A percentile compares a stretch with the other conserved stretches of the same genome.
Conservation (phyloP, 1,284 basidiomycete species). For the Coriolopsis trogii region DNA sequence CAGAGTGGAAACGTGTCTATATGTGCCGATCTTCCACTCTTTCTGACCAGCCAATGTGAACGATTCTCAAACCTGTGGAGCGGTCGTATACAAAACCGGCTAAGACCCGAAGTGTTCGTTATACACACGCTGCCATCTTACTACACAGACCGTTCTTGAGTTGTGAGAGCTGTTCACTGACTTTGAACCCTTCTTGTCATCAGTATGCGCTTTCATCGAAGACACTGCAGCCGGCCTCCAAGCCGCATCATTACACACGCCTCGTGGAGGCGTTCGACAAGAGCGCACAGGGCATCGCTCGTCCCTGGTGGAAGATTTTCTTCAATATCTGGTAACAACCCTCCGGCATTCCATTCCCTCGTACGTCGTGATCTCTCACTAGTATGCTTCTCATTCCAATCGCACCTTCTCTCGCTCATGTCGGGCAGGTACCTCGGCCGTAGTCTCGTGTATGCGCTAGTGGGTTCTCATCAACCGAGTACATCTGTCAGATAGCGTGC, state of each 20-base stretch:
- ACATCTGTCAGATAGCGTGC: background rate
- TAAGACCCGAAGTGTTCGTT: no score
- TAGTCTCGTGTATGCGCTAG: background rate
- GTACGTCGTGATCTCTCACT: background rate
- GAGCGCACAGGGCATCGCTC: constrained; percentile 69
- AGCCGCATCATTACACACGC: constrained; percentile 70
- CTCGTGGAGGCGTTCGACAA: constrained; percentile 72
- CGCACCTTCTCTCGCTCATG: background rate
- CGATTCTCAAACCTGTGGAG: no score
- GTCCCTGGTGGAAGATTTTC: constrained; percentile 83
- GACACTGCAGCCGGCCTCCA: constrained; percentile 66
- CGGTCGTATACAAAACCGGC: no score
- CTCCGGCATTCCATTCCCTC: background rate
- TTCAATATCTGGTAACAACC: constrained; percentile 67
- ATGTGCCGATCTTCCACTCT: no score
- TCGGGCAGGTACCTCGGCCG: background rate
- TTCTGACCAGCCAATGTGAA: no score
- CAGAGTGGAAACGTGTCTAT: no score
- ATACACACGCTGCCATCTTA: no score
- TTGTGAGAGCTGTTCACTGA: no score
- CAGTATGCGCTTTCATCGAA: constrained; percentile 69
- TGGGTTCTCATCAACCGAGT: background rate
- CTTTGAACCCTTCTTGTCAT: constrained; percentile 14
- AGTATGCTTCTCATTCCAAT: background rate
- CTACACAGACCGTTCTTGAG: no score